Evolutionary conservation across 331 rosid genomes (phyloP).

Genomic region (Telfairia occidentalis): DNA sequence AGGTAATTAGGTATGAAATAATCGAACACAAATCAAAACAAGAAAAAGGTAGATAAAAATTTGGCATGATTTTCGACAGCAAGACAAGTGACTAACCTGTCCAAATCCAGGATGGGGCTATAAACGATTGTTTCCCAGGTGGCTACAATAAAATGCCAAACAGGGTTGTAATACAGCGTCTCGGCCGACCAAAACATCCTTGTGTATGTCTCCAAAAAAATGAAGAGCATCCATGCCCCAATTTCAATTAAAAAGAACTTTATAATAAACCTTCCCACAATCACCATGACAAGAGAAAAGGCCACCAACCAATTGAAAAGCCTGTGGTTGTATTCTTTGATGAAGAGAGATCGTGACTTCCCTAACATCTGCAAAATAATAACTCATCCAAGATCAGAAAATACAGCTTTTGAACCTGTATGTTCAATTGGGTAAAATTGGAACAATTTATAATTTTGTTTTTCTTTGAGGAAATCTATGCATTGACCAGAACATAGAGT

Average conservation of each 20-base stretch:
- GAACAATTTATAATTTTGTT: background rate
- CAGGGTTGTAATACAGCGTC: slow-evolving; percentile 79
- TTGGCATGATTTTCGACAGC: background rate
- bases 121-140: slow-evolving; percentile 88
- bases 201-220: slow-evolving; percentile 89
- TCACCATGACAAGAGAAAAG: slow-evolving; percentile 85
- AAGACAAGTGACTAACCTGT: slow-evolving; percentile 50
- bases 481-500: background rate
- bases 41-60: background rate
- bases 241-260: slow-evolving; percentile 74
- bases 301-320: slow-evolving; percentile 98
- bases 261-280: slow-evolving; percentile 70
- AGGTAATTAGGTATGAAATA: background rate
- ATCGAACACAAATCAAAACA: background rate
- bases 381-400: slow-evolving; percentile 6
- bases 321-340: slow-evolving; percentile 79
- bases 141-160: slow-evolving; percentile 70
- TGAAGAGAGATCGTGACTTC: slow-evolving; percentile 60
- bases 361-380: slow-evolving; percentile 62
- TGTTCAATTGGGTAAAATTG: background rate
- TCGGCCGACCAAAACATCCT: slow-evolving; percentile 97
- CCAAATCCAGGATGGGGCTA: slow-evolving; percentile 85
- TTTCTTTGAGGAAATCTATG: background rate
- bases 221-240: slow-evolving; percentile 84
- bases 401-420: slow-evolving; percentile 15